Percentiles rank a stretch among this genome's conserved stretches.
phyloP scores from a whole-genome alignment of 768 basidiomycete genomes.

The Suillus tomentosus region DNA sequence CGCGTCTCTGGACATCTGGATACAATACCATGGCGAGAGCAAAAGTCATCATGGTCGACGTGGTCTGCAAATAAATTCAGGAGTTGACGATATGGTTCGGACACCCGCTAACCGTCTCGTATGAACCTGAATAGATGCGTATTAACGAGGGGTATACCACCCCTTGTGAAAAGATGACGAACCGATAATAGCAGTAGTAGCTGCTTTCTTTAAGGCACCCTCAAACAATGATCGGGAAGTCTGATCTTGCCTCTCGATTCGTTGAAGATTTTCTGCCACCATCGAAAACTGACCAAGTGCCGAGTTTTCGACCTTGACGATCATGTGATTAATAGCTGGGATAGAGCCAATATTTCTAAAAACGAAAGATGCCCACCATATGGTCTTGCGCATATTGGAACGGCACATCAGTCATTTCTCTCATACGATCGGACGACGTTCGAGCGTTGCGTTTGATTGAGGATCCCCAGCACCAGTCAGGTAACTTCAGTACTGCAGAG shows the following conservation, averaged over 20 bases:
- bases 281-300: constrained; percentile 5
- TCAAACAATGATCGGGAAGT: constrained; percentile 7
- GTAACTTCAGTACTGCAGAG: too few species aligned
- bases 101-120: constrained; percentile 21
- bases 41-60: constrained; percentile 14
- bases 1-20: constrained; percentile 18
- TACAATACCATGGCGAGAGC: constrained; percentile 11
- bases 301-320: neutral
- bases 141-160: neutral
- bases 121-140: constrained; percentile 17
- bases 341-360: too few species aligned
- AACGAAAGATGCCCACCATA: too few species aligned
- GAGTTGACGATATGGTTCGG: neutral
- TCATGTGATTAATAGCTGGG: neutral
- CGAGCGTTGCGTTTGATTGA: too few species aligned
- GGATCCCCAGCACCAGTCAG: too few species aligned
- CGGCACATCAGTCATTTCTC: too few species aligned
- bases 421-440: too few species aligned
- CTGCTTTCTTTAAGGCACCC: constrained; percentile 13
- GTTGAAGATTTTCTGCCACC: constrained; percentile 18
- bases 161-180: neutral
- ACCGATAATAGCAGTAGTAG: constrained; percentile 19
- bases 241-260: constrained; percentile 17
- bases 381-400: too few species aligned
- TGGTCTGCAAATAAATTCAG: constrained; percentile 11